Percentiles rank a stretch among this genome's conserved stretches.
These are phyloP conservation scores for Rosa rugosa DNA, from an alignment of 306 rosid species.

Conservation along the genomic window DNA sequence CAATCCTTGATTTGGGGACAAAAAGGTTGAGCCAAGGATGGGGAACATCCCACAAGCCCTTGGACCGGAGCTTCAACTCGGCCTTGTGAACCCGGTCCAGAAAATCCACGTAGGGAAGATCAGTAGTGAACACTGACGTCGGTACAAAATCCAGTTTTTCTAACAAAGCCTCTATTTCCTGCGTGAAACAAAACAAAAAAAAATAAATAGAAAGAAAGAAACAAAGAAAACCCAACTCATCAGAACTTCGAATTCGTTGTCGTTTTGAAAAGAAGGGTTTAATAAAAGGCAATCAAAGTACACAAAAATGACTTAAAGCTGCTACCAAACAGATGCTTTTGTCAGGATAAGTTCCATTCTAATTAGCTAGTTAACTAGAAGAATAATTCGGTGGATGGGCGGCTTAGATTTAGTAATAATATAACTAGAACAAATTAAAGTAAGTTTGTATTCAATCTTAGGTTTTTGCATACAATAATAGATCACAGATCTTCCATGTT, in stretches of 20 bases:
- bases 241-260: not conserved
- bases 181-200: constrained; percentile 4
- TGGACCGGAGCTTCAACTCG: constrained; percentile 83
- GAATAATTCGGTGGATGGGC: constrained; percentile 57
- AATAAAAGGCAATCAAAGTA: constrained; percentile 13
- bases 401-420: constrained; percentile 38
- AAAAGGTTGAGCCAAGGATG: constrained; percentile 99
- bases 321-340: constrained; percentile 30
- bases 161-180: constrained; percentile 67
- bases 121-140: constrained; percentile 75
- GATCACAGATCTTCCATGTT: constrained; percentile 70
- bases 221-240: not conserved
- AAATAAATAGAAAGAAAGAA: not conserved
- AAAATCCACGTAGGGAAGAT: constrained; percentile 80
- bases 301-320: constrained; percentile 21
- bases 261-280: not conserved
- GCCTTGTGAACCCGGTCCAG: constrained; percentile 92
- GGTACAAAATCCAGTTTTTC: constrained; percentile 61
- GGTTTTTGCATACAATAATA: constrained; percentile 38
- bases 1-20: constrained; percentile 84
- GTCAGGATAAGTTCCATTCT: constrained; percentile 35
- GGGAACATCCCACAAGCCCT: constrained; percentile 89
- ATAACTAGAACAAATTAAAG: constrained; percentile 23
- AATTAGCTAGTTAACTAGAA: constrained; percentile 15
- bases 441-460: constrained; percentile 37